Evolutionary conservation across 2,329 filamentous ascomycete species (phyloP), one percentile per base, ranked within the genome.

Genomic region (Anthostomella pinea): DNA sequence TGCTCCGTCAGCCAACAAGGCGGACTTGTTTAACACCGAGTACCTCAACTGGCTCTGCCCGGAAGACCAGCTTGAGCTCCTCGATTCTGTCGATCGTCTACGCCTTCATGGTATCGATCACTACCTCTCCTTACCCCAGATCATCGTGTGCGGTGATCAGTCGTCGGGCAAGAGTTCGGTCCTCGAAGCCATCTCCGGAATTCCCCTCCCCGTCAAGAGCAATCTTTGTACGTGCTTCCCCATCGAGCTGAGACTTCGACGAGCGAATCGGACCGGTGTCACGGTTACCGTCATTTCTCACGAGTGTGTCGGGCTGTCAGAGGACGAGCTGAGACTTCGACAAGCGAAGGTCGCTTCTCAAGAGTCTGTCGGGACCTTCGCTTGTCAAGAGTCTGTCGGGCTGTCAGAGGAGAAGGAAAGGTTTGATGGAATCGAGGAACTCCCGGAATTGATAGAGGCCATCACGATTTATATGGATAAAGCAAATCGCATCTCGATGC

Each of bases 151-250:
- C 33, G 79, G 80, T 3, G 73, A 81, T 39, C 77, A 82, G 46
- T 79, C 73, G 0, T 72, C 73, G 1, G 80, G 79, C 3, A 85
- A 85, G 54, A 81, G 75, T 38, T 82, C 78, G 0, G 76, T 83
- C 0, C 68, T 85, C 0, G 77, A 84, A 48, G 79, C 77, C 2
- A 76, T 85, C 24, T 80, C 79, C 0, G 70, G 75, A 3, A 67
- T 84, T 2, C 66, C 69, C 0, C 84, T 85, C 43, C 79, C 79
- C 0, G 62, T 67, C 7, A 75, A 77, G 16, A 73, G 75, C 35
- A 74, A 69, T 23, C 52, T 81, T 0, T 83, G 79, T 54, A 83
- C 80, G 0, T 67, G 75, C 0, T 83, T 84, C 42, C 71, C 79
- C 0, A 84, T 78, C 0, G 77, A 84, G 53, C 60, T 83, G 14